Percentiles rank a stretch among this genome's conserved stretches.
Conservation (phyloP, 768 basidiomycete genomes). For the Termitomyces sp. region DNA sequence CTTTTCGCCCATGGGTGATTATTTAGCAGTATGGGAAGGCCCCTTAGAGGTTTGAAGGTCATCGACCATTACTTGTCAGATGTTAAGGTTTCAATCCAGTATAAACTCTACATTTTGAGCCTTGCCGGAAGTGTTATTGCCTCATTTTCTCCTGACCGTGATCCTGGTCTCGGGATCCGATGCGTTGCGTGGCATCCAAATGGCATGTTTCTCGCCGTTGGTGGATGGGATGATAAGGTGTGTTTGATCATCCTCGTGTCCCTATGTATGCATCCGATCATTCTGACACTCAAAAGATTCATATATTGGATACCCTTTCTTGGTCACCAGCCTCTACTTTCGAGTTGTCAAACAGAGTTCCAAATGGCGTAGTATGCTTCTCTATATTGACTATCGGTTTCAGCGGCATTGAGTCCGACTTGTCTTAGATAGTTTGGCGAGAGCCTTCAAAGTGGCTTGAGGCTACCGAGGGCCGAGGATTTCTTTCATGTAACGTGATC, state of each 20-base stretch:
- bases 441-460: conserved; percentile 85
- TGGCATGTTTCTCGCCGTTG: conserved; percentile 74
- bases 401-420: background rate
- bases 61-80: background rate
- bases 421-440: conserved; percentile 67
- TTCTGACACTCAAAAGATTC: conserved; percentile 39
- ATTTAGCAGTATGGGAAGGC: conserved; percentile 81
- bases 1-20: conserved; percentile 70
- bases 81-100: conserved; percentile 36
- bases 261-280: background rate
- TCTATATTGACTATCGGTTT: background rate
- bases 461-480: conserved; percentile 77
- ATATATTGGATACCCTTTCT: conserved; percentile 68
- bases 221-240: conserved; percentile 89
- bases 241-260: conserved; percentile 5
- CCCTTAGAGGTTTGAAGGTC: conserved; percentile 60
- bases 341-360: conserved; percentile 54
- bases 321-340: conserved; percentile 67
- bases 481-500: conserved; percentile 65
- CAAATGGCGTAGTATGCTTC: conserved; percentile 46
- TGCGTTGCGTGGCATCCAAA: conserved; percentile 81
- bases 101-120: conserved; percentile 67
- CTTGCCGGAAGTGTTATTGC: conserved; percentile 59
- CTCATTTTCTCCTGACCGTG: conserved; percentile 63
- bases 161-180: conserved; percentile 83